phyloP scores from a whole-genome alignment of 208 protist species.

The Wallacemonas sp. region DNA sequence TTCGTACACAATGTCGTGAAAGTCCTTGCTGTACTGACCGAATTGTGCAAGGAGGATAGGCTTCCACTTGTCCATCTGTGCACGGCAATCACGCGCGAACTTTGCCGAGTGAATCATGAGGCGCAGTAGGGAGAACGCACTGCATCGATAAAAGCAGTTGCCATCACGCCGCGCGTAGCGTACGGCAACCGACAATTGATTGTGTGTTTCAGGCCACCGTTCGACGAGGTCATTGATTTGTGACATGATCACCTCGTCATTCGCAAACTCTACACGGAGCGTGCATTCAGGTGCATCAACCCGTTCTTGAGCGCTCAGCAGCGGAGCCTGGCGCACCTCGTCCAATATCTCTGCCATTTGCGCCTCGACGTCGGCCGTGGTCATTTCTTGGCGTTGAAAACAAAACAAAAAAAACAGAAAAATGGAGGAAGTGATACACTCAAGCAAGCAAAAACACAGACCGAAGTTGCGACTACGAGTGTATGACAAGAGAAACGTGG shows the following conservation, averaged over 20 bases:
- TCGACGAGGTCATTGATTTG: constrained; percentile 52
- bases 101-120: constrained; percentile 16
- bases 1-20: constrained; percentile 50
- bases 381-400: constrained; percentile 4
- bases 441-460: too few relatives aligned
- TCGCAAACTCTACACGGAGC: constrained; percentile 39
- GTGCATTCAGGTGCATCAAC: constrained; percentile 19
- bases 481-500: too few relatives aligned
- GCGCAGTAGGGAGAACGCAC: constrained; percentile 57
- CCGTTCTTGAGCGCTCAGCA: constrained; percentile 33
- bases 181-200: constrained; percentile 14
- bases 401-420: constrained; percentile 17
- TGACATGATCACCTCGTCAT: constrained; percentile 28
- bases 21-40: constrained; percentile 74
- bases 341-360: constrained; percentile 65
- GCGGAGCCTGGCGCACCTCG: constrained; percentile 44
- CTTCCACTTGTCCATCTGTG: constrained; percentile 17
- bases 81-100: constrained; percentile 17
- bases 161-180: constrained; percentile 76
- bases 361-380: constrained; percentile 20
- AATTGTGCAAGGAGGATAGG: constrained; percentile 35
- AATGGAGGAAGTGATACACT: constrained; percentile 3
- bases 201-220: not conserved
- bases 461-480: too few relatives aligned
- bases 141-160: constrained; percentile 88